Conservation (phyloP, 169 alveolate genomes). For the Perkinsus marinus region DNA sequence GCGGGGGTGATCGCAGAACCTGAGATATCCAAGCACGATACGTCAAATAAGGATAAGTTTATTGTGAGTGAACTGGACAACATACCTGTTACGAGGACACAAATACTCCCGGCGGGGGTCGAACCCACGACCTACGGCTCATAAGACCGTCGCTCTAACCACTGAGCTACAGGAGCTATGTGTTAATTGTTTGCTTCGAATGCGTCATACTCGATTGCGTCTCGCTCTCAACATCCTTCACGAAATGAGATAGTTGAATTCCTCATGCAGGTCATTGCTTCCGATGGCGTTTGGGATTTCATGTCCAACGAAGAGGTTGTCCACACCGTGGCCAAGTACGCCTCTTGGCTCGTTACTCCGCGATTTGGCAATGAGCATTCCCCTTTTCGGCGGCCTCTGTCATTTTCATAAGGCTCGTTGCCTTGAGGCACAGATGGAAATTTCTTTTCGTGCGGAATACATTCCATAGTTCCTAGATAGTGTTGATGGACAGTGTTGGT, state of each 20-base stretch:
- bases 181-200: neutral
- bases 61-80: slow-evolving; percentile 1
- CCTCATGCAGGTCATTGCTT: slow-evolving; percentile 37
- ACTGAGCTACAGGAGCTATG: neutral
- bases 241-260: neutral
- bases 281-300: slow-evolving; percentile 76
- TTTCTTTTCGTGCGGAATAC: too few relatives aligned
- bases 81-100: neutral
- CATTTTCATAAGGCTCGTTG: too few relatives aligned
- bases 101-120: neutral
- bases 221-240: too few relatives aligned
- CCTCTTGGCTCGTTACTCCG: neutral
- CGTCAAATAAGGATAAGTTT: slow-evolving; percentile 41
- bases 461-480: too few relatives aligned
- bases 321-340: slow-evolving; percentile 35
- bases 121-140: neutral
- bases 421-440: too few relatives aligned
- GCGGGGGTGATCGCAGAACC: slow-evolving; percentile 53
- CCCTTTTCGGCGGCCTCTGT: too few relatives aligned
- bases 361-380: neutral
- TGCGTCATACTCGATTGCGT: too few relatives aligned
- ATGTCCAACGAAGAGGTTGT: slow-evolving; percentile 34
- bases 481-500: too few relatives aligned
- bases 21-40: slow-evolving; percentile 26
- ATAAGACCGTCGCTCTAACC: neutral